Percentiles rank a stretch among this genome's conserved stretches.
Evolutionary conservation across 768 basidiomycete genomes (phyloP).

Genomic region (Tulasnella sp.): DNA sequence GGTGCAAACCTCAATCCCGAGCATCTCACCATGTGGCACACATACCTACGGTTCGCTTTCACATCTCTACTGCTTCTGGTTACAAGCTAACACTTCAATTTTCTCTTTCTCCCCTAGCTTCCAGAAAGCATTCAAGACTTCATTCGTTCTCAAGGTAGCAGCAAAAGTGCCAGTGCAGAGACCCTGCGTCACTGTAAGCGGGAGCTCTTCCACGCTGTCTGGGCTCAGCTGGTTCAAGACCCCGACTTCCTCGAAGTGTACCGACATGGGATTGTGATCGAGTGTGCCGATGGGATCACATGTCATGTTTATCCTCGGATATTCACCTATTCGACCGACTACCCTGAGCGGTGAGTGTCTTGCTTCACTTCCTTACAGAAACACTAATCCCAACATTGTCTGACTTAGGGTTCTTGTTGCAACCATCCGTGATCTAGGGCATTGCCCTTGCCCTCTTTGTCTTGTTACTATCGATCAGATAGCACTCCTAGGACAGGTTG

Average conservation of each 20-base stretch:
- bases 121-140: constrained; percentile 16
- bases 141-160: background rate
- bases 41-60: constrained; percentile 8
- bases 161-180: background rate
- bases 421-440: constrained; percentile 3
- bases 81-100: background rate
- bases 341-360: constrained; percentile 34
- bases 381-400: background rate
- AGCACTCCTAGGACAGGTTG: background rate
- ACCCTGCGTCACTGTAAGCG: constrained; percentile 5
- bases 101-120: background rate
- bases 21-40: constrained; percentile 7
- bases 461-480: constrained; percentile 23
- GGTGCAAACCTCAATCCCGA: background rate
- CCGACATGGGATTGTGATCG: constrained; percentile 18
- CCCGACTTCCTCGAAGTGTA: constrained; percentile 18
- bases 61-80: background rate
- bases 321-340: constrained; percentile 34
- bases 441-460: constrained; percentile 32
- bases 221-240: constrained; percentile 15
- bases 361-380: background rate
- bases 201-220: constrained; percentile 20
- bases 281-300: constrained; percentile 15
- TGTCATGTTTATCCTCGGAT: constrained; percentile 27
- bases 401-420: constrained; percentile 19